Conservation (phyloP, 305 asterid genomes). For the Solanum hybrid region DNA sequence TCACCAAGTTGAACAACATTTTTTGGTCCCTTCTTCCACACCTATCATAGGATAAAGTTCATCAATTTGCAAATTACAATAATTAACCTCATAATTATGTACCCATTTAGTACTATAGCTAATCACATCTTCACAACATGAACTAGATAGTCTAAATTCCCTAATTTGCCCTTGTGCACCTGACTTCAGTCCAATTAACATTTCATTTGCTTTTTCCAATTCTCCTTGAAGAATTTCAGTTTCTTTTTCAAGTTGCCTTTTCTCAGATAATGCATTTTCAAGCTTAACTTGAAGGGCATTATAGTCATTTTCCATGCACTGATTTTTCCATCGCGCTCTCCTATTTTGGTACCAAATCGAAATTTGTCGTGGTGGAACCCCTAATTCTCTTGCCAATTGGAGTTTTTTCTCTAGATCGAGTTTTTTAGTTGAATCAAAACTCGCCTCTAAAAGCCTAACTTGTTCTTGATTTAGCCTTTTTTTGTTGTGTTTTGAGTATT, state of each 20-base stretch:
- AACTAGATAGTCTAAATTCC: neutral
- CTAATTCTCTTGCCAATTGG: constrained; percentile 45
- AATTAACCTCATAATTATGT: neutral
- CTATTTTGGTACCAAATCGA: constrained; percentile 83
- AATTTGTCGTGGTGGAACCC: constrained; percentile 57
- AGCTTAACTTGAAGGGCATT: constrained; percentile 35
- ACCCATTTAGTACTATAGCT: neutral
- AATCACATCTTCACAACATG: neutral
- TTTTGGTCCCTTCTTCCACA: neutral
- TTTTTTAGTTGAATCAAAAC: constrained; percentile 41
- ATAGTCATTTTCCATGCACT: constrained; percentile 49
- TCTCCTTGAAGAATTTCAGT: constrained; percentile 38
- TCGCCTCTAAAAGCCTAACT: constrained; percentile 44
- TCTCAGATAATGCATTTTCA: constrained; percentile 37
- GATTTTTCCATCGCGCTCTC: constrained; percentile 67
- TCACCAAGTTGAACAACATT: neutral
- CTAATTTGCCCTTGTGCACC: constrained; percentile 3
- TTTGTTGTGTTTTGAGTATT: constrained; percentile 23
- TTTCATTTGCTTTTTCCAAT: constrained; percentile 30
- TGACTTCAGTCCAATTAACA: neutral
- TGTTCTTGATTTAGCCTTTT: constrained; percentile 56
- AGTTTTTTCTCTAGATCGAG: constrained; percentile 53
- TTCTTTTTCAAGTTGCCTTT: constrained; percentile 36
- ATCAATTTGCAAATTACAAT: neutral
- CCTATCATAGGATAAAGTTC: constrained; percentile 5